Conservation (phyloP, 73 alveolate genomes). For the Paramecium sexaurelia region DNA sequence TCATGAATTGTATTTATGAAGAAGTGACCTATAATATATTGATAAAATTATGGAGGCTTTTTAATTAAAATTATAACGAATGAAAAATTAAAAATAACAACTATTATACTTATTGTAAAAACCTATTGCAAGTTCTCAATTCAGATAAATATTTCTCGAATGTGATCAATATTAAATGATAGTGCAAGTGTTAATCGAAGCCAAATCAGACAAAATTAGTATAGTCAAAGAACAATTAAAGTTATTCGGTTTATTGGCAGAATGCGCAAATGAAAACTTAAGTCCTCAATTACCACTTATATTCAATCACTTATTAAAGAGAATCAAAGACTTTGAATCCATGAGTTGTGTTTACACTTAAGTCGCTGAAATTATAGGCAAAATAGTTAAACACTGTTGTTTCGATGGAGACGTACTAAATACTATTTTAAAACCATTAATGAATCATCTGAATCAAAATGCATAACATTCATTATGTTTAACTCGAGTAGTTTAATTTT, state of each 20-base stretch:
- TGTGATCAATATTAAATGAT: neutral
- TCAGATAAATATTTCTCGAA: neutral
- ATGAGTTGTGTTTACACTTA: neutral
- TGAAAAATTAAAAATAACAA: conserved; percentile 2
- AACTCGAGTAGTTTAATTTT: conserved; percentile 10
- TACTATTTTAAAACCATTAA: neutral
- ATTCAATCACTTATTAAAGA: neutral
- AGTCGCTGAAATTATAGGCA: neutral
- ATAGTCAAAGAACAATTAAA: neutral
- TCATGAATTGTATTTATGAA: neutral
- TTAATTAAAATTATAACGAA: conserved; percentile 21
- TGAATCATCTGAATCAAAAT: neutral
- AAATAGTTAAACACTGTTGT: neutral
- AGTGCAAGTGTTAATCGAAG: neutral
- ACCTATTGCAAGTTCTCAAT: neutral
- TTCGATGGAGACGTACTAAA: neutral
- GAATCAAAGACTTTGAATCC: neutral
- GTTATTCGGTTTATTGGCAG: neutral
- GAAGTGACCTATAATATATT: neutral
- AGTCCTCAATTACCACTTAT: neutral
- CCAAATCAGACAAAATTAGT: neutral
- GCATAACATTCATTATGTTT: neutral
- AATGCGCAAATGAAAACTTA: conserved; percentile 7
- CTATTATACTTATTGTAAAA: neutral
- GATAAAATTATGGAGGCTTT: conserved; percentile 40